phyloP scores from a whole-genome alignment of 495 filamentous ascomycete genomes.

The Bombardia bombarda region DNA sequence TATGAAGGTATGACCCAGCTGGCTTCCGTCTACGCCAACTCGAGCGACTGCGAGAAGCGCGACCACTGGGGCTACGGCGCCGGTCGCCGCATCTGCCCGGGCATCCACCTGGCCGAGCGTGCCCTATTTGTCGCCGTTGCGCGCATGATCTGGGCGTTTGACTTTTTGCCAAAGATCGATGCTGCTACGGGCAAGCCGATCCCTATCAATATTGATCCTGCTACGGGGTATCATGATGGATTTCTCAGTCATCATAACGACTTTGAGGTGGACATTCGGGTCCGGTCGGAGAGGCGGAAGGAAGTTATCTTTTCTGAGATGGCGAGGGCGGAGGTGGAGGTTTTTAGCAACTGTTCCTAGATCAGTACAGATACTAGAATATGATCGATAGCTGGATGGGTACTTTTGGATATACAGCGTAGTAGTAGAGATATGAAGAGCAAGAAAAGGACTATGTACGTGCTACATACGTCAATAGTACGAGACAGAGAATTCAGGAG shows the following conservation, averaged over 20 bases:
- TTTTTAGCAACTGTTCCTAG: slow-evolving; percentile 12
- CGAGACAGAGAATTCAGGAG: too few species aligned
- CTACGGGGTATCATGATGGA: slow-evolving; percentile 29
- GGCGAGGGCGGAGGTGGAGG: slow-evolving; percentile 17
- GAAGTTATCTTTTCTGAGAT: slow-evolving; percentile 18
- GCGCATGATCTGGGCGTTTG: slow-evolving; percentile 45
- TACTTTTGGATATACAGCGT: too few species aligned
- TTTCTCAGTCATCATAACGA: slow-evolving; percentile 29
- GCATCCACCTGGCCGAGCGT: slow-evolving; percentile 47
- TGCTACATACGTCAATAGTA: too few species aligned
- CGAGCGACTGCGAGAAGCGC: slow-evolving; percentile 22
- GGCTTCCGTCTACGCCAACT: slow-evolving; percentile 19
- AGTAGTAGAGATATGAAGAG: too few species aligned
- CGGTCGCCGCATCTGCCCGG: slow-evolving; percentile 49
- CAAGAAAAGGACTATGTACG: too few species aligned
- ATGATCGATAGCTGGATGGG: too few species aligned
- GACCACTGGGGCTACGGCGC: slow-evolving; percentile 47
- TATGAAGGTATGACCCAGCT: slow-evolving; percentile 28
- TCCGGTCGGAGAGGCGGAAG: slow-evolving; percentile 16
- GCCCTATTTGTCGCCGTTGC: slow-evolving; percentile 40
- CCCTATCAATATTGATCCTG: slow-evolving; percentile 15
- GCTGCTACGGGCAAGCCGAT: slow-evolving; percentile 15
- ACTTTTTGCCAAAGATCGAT: slow-evolving; percentile 25
- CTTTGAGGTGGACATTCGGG: slow-evolving; percentile 16
- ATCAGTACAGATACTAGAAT: too few species aligned